A percentile compares a stretch with the other conserved stretches of the same genome.
phyloP scores from a whole-genome alignment of 257 asterid genomes.

The Solanum gracilifrons region DNA sequence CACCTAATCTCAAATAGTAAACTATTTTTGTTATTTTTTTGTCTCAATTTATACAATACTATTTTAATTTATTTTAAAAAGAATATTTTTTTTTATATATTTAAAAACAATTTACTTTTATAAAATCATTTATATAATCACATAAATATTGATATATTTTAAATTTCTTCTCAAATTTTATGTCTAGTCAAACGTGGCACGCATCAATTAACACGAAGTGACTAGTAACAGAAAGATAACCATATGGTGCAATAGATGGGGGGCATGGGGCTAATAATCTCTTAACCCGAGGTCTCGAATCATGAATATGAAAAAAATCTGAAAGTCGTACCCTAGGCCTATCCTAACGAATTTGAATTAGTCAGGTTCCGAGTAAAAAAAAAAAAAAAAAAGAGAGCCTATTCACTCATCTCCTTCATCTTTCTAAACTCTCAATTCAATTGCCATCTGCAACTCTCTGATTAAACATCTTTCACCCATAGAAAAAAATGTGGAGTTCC shows the following conservation, averaged over 20 bases:
- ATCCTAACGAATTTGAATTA: too few species aligned
- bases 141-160: too few species aligned
- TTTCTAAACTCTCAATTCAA: not conserved
- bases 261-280: too few species aligned
- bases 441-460: not conserved
- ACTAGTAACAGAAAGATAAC: not conserved
- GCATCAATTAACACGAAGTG: too few species aligned
- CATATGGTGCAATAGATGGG: too few species aligned
- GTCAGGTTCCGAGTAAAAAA: fast-evolving
- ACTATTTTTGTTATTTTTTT: not conserved
- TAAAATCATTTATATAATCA: too few species aligned
- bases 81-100: too few species aligned
- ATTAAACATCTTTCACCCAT: not conserved
- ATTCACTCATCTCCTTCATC: not conserved
- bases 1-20: not conserved
- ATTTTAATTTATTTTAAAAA: too few species aligned
- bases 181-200: too few species aligned
- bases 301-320: fast-evolving
- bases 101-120: too few species aligned
- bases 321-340: fast-evolving
- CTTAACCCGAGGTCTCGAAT: not conserved
- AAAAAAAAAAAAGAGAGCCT: not conserved
- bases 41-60: fast-evolving
- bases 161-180: too few species aligned
- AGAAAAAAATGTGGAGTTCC: not conserved